A percentile compares a stretch with the other conserved stretches of the same genome.
These are phyloP conservation scores for Agarophyton chilense DNA, from an alignment of 23 red algal genomes.

Conservation along the genomic window DNA sequence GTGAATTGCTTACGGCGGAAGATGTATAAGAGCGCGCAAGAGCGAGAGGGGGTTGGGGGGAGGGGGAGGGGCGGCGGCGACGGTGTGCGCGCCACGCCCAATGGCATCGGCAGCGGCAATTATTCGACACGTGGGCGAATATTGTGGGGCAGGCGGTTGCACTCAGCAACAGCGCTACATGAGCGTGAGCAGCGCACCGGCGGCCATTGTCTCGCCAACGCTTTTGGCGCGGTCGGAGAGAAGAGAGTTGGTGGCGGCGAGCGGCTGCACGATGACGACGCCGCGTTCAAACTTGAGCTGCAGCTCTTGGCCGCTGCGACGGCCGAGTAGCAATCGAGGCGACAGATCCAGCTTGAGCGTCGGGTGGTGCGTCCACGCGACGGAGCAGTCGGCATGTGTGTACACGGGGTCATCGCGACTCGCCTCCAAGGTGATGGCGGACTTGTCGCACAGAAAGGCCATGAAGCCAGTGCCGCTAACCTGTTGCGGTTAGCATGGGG, in stretches of 20 bases:
- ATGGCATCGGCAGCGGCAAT: no score
- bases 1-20: no score
- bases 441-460: not conserved
- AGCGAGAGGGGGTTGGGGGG: not conserved
- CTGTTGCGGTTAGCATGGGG: no score
- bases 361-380: conserved; percentile 32
- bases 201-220: not conserved
- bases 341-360: not conserved
- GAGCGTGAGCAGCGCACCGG: not conserved
- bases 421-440: not conserved
- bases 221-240: not conserved
- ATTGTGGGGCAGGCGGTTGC: not conserved
- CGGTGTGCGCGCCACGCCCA: not conserved
- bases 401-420: not conserved
- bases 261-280: conserved; percentile 22
- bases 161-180: not conserved
- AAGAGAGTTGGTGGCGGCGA: not conserved
- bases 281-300: conserved; percentile 14
- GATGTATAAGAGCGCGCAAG: not conserved
- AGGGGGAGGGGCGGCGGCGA: not conserved
- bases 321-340: not conserved
- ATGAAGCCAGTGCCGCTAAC: not conserved
- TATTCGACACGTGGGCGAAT: not conserved
- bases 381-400: not conserved
- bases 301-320: not conserved